Conservation (phyloP, 768 basidiomycete species). For the Mycena polygramma region DNA sequence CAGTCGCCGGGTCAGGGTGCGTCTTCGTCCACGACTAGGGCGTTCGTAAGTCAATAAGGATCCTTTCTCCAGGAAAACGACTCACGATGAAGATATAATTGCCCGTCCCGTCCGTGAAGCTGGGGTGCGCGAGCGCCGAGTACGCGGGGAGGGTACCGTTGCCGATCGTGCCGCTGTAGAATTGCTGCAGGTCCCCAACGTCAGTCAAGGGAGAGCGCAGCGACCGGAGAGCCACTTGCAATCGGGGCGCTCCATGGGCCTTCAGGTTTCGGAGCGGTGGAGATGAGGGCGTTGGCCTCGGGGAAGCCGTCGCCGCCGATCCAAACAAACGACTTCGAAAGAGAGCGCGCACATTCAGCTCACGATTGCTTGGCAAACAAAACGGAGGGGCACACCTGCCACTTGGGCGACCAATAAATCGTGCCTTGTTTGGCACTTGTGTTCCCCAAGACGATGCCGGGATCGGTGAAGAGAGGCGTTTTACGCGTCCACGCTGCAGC, state of each 20-base stretch:
- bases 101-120: conserved; percentile 30
- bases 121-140: conserved; percentile 26
- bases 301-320: conserved; percentile 14
- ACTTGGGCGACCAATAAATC: conserved; percentile 30
- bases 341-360: background rate
- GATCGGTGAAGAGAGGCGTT: conserved; percentile 14
- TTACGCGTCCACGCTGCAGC: conserved; percentile 19
- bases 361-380: background rate
- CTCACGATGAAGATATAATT: conserved; percentile 36
- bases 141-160: conserved; percentile 31
- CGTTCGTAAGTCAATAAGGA: too few species aligned
- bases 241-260: background rate
- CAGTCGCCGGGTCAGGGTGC: conserved; percentile 1
- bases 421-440: conserved; percentile 24
- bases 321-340: conserved; percentile 23
- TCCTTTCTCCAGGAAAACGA: background rate
- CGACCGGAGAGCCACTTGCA: background rate
- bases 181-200: background rate
- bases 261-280: conserved; percentile 4
- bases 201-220: background rate
- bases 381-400: background rate
- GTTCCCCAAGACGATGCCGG: conserved; percentile 12
- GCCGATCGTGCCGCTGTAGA: conserved; percentile 26
- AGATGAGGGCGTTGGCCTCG: conserved; percentile 1
- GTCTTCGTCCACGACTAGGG: conserved; percentile 30